phyloP scores from a whole-genome alignment of 257 asterid species.

The Echium plantagineum region DNA sequence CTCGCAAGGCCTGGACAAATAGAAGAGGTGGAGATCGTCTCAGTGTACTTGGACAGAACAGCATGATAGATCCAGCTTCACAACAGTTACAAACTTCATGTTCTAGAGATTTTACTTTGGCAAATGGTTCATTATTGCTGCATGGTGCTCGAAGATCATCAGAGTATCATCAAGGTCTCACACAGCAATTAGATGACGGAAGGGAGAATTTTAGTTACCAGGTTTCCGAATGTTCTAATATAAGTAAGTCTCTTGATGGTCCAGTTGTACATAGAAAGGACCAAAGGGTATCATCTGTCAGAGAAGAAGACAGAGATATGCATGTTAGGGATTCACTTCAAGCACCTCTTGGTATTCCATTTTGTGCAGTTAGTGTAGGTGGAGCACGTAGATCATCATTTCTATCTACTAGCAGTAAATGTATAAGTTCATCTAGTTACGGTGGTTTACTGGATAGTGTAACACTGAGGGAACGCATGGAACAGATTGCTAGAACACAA shows the following conservation, averaged over 20 bases:
- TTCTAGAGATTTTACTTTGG: neutral
- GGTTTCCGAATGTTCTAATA: neutral
- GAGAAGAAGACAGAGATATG: neutral
- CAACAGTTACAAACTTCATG: neutral
- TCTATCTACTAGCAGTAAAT: neutral
- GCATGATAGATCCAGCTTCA: neutral
- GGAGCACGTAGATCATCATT: slow-evolving; percentile 2
- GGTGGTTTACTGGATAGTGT: too few relatives aligned
- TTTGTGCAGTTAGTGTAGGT: slow-evolving; percentile 4
- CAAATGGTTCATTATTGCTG: neutral
- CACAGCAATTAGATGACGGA: neutral
- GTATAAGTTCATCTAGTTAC: neutral
- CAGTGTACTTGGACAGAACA: neutral
- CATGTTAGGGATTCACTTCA: neutral
- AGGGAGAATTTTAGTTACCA: neutral
- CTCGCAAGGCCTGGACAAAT: neutral
- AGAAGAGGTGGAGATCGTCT: neutral
- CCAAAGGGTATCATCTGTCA: neutral
- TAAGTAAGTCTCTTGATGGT: neutral
- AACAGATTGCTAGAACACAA: slow-evolving; percentile 3
- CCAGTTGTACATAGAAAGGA: slow-evolving; percentile 3
- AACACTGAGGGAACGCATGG: slow-evolving; percentile 4
- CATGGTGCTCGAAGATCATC: neutral
- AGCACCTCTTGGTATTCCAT: slow-evolving; percentile 7
- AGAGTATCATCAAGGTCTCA: too few relatives aligned